Base-by-base conservation (phyloP, 2,329 filamentous ascomycete genomes). In the Aspergillus flavus region DNA sequence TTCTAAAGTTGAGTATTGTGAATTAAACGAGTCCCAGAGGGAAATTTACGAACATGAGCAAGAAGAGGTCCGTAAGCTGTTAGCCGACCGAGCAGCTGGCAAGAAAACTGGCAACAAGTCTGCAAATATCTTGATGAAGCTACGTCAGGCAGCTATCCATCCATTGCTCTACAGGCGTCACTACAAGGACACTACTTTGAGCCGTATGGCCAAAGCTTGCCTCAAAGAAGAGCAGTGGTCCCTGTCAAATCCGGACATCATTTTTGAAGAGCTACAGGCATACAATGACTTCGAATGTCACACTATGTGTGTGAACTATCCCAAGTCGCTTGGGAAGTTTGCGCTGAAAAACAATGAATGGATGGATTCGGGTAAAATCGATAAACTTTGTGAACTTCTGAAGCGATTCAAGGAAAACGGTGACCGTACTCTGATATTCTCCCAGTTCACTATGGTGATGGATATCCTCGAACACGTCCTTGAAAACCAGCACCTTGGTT, bases 131-230 rank as follows among this genome's bases (percentile, higher is more conserved):
- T 90, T 97, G 82, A 95, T 97, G 86, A 92, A 94, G 76, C 86
- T 98, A 21, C 91, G 94, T 52, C 94, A 97, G 76, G 92, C 94
- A 3, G 92, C 95, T 0, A 92, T 97, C 50, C 95, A 99, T 72
- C 93, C 94, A 0, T 85, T 97, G 59, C 86, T 99, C 11, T 95
- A 96, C 78, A 87, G 94, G 4, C 88, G 90, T 2, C 86, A 92
- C 66, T 99, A 95, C 75, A 87, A 86, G 12, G 89, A 97, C 71
- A 82, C 85, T 36, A 90, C 85, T 62, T 87, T 97, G 6, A 84
- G 87, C 62, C 88, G 92, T 72, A 96, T 98, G 86, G 86, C 89
- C 2, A 87, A 87, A 67, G 89, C 91, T 2, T 87, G 95, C 66
- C 86, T 96, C 76, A 89, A 88, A 65, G 89, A 90, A 63, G 86